These are phyloP conservation scores for Luffa acutangula DNA, from an alignment of 306 rosid species.

Conservation along the genomic window DNA sequence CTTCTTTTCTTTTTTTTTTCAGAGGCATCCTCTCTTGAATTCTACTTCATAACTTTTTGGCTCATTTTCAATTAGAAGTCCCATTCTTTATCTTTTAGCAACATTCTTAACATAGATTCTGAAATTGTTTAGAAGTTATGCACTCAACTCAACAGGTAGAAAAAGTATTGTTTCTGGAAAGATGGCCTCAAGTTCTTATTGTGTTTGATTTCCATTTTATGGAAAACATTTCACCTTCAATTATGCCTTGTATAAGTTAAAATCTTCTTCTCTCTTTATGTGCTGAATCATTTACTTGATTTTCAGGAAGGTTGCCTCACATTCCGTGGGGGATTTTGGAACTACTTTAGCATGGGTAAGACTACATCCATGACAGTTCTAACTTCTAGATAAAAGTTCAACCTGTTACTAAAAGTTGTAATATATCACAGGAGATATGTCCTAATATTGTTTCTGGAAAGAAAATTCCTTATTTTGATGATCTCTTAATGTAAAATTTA, in stretches of 20 bases:
- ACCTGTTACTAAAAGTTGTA: constrained; percentile 4
- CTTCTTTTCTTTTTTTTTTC: neutral
- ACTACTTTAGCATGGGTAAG: constrained; percentile 98
- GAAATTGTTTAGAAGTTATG: neutral
- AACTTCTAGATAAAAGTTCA: neutral
- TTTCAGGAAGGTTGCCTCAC: constrained; percentile 81
- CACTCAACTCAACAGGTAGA: neutral
- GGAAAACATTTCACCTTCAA: constrained; percentile 1
- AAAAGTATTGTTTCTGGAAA: neutral
- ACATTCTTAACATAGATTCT: neutral
- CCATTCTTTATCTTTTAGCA: neutral
- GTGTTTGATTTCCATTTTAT: constrained; percentile 2
- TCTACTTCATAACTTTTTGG: neutral
- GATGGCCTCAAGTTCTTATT: neutral
- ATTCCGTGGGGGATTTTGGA: constrained; percentile 97
- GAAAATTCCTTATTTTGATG: neutral
- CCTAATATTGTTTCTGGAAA: neutral
- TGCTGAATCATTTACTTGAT: constrained; percentile 17
- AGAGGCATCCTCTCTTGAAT: neutral
- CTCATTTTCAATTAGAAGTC: neutral
- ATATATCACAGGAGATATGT: neutral
- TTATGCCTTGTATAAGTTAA: neutral
- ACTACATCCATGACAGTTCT: constrained; percentile 14
- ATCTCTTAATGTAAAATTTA: neutral
- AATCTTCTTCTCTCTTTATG: neutral